Base-by-base conservation (phyloP, 2,329 filamentous ascomycete species). In the Echinosphaeria canescens region DNA sequence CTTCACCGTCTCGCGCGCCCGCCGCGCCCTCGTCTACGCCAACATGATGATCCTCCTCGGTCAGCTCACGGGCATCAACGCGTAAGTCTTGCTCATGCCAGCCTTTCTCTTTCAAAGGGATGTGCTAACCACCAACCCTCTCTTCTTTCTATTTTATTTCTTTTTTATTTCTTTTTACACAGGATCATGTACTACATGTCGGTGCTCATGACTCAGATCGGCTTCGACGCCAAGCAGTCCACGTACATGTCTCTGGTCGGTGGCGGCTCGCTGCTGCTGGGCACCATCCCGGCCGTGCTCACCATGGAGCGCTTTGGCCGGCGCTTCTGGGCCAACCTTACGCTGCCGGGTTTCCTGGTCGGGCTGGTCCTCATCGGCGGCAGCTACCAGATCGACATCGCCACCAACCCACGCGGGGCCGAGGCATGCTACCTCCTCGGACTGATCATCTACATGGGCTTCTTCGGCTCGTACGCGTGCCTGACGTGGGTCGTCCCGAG, bases 181-280 rank as follows among this genome's bases (percentile, higher is more conserved):
- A n/a, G n/a, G 1, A 65, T 75, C 29, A 63, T 73, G 59, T 79
- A 79, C 47, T 78, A 75, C 49, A 75, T 79, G 70, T 58, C 54
- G 0, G 56, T 65, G 0, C 49, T 80, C 5, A 75, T 79, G 68
- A 49, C 48, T 26, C 60, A 71, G 38, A 68, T 79, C 23, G 72
- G 72, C 10, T 79, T 79, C 45, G 44, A 69, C 37, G 46, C 59
- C 6, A 56, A 62, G 30, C 45, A 70, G 26, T 49, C 67, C 11
- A 75, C 70, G 31, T 79, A 76, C 54, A 79, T 80, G 73, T 76
- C 72, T 0, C 57, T 78, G 0, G 72, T 80, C 10, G 73, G 74
- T 3, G 72, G 73, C 15, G 72, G 68, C 4, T 51, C 71, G 0
- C 56, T 80, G 1, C 55, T 79, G 0, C 37, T 80, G 11, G 72